Evolutionary conservation across 1,284 basidiomycete genomes (phyloP), one percentile per base, ranked within the genome.

Genomic region (Anthracocystis setariae): DNA sequence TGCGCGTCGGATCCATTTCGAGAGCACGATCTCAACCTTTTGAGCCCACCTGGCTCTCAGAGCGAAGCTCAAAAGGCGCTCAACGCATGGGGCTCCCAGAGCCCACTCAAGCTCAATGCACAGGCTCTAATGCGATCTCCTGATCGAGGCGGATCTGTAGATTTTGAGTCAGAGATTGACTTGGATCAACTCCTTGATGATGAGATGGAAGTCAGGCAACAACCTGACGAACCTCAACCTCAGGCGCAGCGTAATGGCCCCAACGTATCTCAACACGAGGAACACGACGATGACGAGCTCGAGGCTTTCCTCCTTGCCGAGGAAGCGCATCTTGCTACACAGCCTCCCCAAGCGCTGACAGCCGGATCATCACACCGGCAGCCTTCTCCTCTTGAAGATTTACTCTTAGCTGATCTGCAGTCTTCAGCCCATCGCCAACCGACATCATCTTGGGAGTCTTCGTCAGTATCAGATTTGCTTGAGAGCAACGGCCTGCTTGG

Each of bases 401-500:
- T 37, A 3, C 25, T 47, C n/a, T 3, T 29, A 3, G 13, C 23
- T 12, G 7, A 32, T 8, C 5, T 18, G 2, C 18, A 9, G n/a
- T 29, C 47, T 25, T 23, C 47, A 12, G 8, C 18, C 8, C 12
- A 44, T 9, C 20, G 5, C 23, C 18, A 13, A 3, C 20, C 27
- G 33, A 35, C 25, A 3, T 56, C 60, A 0, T 56, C 60, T 9
- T 17, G 17, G n/a, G 47, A 52, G 3, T 52, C 66, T 20, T 63
- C 65, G 8, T 49, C 56, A 5, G 50, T 23, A 21, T 51, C 61
- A 7, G 58, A 65, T 27, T 39, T 71, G 27, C 50, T 70, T 2
- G 62, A 71, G 39, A 65, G 61, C 57, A 71, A 71, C 29, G 68
- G 68, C 17, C 23, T 71, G 44, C 58, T 71, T 17, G 67, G 57